Evolutionary conservation across 345 rosid genomes (phyloP).

Genomic region (Psidium friedrichsthalianum): DNA sequence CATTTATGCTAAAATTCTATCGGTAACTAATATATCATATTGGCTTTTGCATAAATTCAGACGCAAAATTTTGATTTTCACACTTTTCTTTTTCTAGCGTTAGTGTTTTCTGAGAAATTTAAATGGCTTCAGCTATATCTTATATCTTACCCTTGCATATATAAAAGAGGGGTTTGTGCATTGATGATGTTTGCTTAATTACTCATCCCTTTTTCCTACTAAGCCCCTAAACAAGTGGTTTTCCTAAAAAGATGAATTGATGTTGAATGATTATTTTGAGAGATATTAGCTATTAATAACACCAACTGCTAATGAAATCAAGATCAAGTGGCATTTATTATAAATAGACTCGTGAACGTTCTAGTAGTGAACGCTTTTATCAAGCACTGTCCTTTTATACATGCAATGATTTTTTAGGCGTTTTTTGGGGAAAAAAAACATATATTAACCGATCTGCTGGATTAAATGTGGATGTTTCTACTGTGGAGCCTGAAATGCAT

Average conservation of each 20-base stretch:
- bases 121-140: not conserved
- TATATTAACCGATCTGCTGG: not conserved
- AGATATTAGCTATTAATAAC: not conserved
- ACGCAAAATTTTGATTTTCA: not conserved
- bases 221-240: not conserved
- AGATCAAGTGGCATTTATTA: not conserved
- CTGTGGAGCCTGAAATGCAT: too few species aligned
- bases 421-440: not conserved
- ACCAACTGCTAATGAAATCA: not conserved
- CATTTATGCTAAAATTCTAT: not conserved
- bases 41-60: not conserved
- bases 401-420: not conserved
- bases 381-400: not conserved
- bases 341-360: not conserved
- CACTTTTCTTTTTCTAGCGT: not conserved
- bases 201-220: not conserved
- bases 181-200: not conserved
- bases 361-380: not conserved
- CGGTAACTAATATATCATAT: not conserved
- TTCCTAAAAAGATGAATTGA: not conserved
- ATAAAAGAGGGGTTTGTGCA: not conserved
- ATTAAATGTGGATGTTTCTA: too few species aligned
- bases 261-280: not conserved
- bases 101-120: not conserved
- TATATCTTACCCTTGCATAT: not conserved